Evolutionary conservation across 148 eudicot species (phyloP).

Genomic region (Salicornia ramosissima): DNA sequence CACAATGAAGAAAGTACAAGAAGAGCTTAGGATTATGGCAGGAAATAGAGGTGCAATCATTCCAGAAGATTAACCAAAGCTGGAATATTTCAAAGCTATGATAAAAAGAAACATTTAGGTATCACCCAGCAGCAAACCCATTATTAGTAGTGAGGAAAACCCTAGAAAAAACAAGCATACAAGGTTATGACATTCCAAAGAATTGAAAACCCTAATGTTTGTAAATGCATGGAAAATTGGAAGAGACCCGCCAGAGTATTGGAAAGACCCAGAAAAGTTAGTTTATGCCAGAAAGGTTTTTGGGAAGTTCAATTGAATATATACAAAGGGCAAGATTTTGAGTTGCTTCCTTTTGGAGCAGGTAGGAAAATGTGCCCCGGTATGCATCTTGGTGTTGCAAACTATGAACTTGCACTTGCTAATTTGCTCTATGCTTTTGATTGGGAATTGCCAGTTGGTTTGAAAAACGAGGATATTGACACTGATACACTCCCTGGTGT

Average conservation of each 20-base stretch:
- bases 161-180: background rate
- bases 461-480: background rate
- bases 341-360: background rate
- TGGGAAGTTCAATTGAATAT: background rate
- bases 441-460: background rate
- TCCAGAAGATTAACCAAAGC: background rate
- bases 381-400: background rate
- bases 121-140: background rate
- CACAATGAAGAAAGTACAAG: background rate
- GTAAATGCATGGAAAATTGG: background rate
- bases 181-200: background rate
- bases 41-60: background rate
- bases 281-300: background rate
- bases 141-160: background rate
- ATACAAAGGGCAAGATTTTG: background rate
- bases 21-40: background rate
- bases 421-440: background rate
- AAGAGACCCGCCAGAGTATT: background rate
- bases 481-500: background rate
- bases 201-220: background rate
- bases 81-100: background rate
- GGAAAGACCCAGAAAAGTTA: background rate
- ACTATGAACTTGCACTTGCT: background rate
- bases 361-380: background rate
- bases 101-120: background rate